Conservation (phyloP, 129 eudicot species). For the Artemisia tridentata region DNA sequence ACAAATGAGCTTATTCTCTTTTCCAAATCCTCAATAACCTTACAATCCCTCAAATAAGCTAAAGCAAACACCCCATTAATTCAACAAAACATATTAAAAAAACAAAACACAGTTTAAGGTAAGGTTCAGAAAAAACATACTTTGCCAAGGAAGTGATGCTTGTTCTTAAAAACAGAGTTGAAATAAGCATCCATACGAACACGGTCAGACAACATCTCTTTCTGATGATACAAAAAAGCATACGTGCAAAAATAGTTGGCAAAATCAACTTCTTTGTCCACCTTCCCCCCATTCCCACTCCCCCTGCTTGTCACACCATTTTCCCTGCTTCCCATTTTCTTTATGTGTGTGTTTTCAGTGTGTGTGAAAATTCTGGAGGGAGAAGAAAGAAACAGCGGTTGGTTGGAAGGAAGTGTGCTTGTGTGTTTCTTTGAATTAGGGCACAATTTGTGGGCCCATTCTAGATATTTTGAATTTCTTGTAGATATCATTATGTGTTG, state of each 20-base stretch:
- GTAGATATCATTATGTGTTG: too few species aligned
- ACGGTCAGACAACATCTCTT: constrained; percentile 96
- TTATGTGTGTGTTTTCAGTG: neutral
- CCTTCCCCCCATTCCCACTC: constrained; percentile 40
- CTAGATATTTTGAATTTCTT: too few species aligned
- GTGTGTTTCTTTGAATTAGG: constrained; percentile 15
- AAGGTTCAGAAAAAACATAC: constrained; percentile 23
- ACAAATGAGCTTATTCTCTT: too few species aligned
- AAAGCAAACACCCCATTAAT: too few species aligned
- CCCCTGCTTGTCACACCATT: constrained; percentile 37
- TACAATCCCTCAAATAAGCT: too few species aligned
- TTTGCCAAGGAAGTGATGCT: constrained; percentile 65
- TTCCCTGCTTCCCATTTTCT: constrained; percentile 39
- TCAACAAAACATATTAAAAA: too few species aligned
- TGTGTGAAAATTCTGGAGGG: constrained; percentile 12
- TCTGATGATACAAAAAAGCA: constrained; percentile 96
- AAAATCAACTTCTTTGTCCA: constrained; percentile 88
- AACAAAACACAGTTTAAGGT: too few species aligned
- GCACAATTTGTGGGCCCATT: constrained; percentile 22
- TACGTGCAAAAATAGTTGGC: constrained; percentile 99
- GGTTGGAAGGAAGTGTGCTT: too few species aligned
- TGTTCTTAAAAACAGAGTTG: constrained; percentile 70
- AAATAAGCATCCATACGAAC: constrained; percentile 97
- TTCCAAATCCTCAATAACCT: too few species aligned
- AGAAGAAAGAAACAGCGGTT: constrained; percentile 5